Percentiles rank a stretch among this genome's conserved stretches.
Conservation (phyloP, 352 stramenopile genomes). For the Globisporangium takayamanum region DNA sequence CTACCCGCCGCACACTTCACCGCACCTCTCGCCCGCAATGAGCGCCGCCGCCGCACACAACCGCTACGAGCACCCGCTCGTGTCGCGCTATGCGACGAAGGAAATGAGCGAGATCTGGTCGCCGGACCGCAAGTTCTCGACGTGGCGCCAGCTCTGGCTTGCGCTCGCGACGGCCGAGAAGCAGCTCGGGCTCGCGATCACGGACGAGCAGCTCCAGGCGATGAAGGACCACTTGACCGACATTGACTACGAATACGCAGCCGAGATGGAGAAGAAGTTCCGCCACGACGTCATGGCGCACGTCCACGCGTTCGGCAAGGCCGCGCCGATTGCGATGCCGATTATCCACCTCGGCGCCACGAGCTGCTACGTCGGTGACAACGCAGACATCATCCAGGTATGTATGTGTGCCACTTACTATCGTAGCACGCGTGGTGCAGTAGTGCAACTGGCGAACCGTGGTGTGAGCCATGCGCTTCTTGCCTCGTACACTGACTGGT, state of each 20-base stretch:
- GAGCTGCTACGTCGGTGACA: slow-evolving; percentile 98
- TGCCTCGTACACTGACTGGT: too few species aligned
- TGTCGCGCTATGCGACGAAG: slow-evolving; percentile 96
- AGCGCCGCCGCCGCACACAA: slow-evolving; percentile 49
- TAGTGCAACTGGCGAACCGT: too few species aligned
- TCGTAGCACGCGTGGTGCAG: not conserved
- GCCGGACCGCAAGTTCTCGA: slow-evolving; percentile 98
- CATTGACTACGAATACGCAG: slow-evolving; percentile 97
- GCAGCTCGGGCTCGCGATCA: slow-evolving; percentile 96
- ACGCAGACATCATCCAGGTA: slow-evolving; percentile 97
- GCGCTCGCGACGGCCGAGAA: slow-evolving; percentile 95
- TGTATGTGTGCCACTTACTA: not conserved
- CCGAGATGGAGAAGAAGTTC: slow-evolving; percentile 97
- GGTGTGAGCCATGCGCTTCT: too few species aligned
- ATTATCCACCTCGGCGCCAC: slow-evolving; percentile 99
- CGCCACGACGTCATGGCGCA: slow-evolving; percentile 99
- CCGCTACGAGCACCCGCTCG: slow-evolving; percentile 87
- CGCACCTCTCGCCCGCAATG: slow-evolving; percentile 13
- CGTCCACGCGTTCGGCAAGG: slow-evolving; percentile 97
- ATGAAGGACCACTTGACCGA: slow-evolving; percentile 95
- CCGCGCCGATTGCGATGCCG: slow-evolving; percentile 93
- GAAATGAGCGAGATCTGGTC: slow-evolving; percentile 99
- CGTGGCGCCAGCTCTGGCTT: slow-evolving; percentile 98
- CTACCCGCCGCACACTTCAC: not conserved
- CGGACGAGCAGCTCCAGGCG: slow-evolving; percentile 95